These are phyloP conservation scores for Zygnema cylindricum DNA, from an alignment of 139 green algal genomes.

Conservation along the genomic window DNA sequence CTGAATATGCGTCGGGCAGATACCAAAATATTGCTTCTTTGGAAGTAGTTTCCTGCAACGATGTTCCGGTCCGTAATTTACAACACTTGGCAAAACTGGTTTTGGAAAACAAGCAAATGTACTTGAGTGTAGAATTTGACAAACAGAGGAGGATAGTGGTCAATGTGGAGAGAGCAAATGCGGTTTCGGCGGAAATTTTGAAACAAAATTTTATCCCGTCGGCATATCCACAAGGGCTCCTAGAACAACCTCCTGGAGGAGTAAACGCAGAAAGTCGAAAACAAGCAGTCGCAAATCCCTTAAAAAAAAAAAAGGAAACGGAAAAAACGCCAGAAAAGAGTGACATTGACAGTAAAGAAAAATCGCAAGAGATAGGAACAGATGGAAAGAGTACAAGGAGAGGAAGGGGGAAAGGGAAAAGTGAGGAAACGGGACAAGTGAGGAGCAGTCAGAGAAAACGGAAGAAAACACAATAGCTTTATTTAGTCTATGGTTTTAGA, in stretches of 20 bases:
- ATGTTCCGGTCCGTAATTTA: slow-evolving; percentile 1
- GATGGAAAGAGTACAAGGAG: too few species aligned
- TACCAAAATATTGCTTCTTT: slow-evolving; percentile 13
- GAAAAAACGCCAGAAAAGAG: too few species aligned
- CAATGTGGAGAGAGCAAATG: slow-evolving; percentile 18
- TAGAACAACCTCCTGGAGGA: not conserved
- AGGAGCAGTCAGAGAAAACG: too few species aligned
- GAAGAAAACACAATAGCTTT: too few species aligned
- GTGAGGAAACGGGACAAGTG: too few species aligned
- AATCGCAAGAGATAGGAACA: too few species aligned
- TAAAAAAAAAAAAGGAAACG: too few species aligned
- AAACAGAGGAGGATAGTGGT: not conserved
- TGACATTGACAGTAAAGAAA: too few species aligned
- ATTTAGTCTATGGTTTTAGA: too few species aligned
- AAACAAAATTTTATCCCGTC: slow-evolving; percentile 12
- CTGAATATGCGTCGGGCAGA: too few species aligned
- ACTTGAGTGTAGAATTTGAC: not conserved
- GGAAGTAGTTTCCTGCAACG: slow-evolving; percentile 15
- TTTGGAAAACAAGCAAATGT: not conserved
- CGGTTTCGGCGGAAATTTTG: slow-evolving; percentile 3
- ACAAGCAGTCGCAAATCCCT: too few species aligned
- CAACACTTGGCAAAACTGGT: not conserved
- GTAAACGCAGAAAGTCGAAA: not conserved
- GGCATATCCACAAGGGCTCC: not conserved
- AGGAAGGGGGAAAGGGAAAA: too few species aligned